Conservation (phyloP, 441 rosid species). For the Rhodomyrtus psidioides region DNA sequence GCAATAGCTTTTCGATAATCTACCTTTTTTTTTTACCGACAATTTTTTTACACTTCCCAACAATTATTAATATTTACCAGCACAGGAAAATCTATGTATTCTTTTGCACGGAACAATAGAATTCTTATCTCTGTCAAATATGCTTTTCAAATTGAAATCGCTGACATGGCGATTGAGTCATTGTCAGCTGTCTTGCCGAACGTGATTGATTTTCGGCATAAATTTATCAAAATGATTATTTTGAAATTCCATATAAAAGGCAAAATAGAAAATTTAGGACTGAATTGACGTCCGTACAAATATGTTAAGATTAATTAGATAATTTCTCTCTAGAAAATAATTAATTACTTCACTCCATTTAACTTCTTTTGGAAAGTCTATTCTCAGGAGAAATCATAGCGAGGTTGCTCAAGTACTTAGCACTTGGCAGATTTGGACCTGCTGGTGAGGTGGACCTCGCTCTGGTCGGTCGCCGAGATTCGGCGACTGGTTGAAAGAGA, state of each 20-base stretch:
- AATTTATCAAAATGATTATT: neutral
- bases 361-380: neutral
- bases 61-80: neutral
- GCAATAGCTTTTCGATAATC: neutral
- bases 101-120: neutral
- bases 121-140: neutral
- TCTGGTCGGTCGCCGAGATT: too few species aligned
- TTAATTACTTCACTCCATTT: neutral
- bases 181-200: too few species aligned
- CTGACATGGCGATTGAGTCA: neutral
- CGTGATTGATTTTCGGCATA: neutral
- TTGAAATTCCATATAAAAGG: fast-evolving
- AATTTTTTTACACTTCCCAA: neutral
- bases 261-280: neutral
- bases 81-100: fast-evolving
- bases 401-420: neutral
- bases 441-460: too few species aligned
- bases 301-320: neutral
- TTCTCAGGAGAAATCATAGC: neutral
- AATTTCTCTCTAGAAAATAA: neutral
- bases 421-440: neutral
- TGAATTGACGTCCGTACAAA: too few species aligned
- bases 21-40: neutral
- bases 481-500: too few species aligned
- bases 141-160: neutral